A percentile compares a stretch with the other conserved stretches of the same genome.
These are phyloP conservation scores for Trichoderma sp. DNA, from an alignment of 2,329 filamentous ascomycete species.

Conservation along the genomic window DNA sequence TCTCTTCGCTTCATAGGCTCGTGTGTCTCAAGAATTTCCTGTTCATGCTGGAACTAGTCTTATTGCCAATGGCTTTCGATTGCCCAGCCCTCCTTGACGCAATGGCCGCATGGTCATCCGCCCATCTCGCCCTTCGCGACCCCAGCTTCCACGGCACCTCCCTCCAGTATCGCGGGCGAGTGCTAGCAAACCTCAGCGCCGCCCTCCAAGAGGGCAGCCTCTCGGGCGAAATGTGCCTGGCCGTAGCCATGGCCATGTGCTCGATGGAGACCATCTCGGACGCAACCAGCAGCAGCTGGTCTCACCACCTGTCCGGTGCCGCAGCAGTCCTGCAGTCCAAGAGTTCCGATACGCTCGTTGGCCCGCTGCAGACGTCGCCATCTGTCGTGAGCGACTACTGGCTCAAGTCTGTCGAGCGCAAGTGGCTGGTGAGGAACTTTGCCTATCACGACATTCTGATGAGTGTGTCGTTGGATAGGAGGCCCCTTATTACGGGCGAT, in stretches of 20 bases:
- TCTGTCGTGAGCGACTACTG: neutral
- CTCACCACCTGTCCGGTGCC: conserved; percentile 9
- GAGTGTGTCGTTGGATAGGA: conserved; percentile 1
- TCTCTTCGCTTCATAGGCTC: neutral
- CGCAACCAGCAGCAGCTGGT: conserved; percentile 9
- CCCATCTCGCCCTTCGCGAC: conserved; percentile 13
- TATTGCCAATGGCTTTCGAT: conserved; percentile 19
- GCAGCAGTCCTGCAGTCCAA: conserved; percentile 9
- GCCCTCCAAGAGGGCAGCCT: conserved; percentile 7
- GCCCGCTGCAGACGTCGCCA: neutral
- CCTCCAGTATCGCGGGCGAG: conserved; percentile 12
- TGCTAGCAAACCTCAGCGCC: neutral
- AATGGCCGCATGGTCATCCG: conserved; percentile 15
- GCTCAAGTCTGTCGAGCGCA: conserved; percentile 1
- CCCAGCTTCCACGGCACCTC: conserved; percentile 14
- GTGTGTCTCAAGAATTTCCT: too few species aligned
- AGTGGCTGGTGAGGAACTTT: conserved; percentile 15
- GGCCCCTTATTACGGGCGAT: neutral
- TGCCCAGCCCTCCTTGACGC: conserved; percentile 7
- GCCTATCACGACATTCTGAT: conserved; percentile 16
- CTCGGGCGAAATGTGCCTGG: conserved; percentile 7
- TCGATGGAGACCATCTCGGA: conserved; percentile 12
- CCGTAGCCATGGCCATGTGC: conserved; percentile 9
- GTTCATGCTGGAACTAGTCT: neutral
- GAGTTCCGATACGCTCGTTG: neutral